Evolutionary conservation across 768 basidiomycete genomes (phyloP), one percentile per base, ranked within the genome.

Genomic region (Boletus reticuloceps): DNA sequence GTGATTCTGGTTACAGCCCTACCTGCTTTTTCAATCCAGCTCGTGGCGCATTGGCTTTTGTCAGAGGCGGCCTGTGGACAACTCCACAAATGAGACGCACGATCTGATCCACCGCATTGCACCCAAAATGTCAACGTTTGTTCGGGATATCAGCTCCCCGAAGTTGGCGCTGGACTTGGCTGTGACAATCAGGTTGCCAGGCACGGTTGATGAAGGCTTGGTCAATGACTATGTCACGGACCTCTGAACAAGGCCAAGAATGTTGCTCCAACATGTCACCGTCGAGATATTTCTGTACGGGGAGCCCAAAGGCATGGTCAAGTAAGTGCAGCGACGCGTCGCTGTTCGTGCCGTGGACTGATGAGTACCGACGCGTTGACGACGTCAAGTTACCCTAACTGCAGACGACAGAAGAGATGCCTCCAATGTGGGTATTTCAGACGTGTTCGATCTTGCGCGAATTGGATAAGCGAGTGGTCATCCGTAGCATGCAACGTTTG

Each of bases 401-500:
- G 25, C 11, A 34, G 32, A 14, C 34, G 34, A 36, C 34, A 36
- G 34, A 36, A 5, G 13, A 36, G 34, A 36, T 36, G 34, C 12
- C 13, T 36, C 5, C 13, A 7, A 36, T 14, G 34, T 36, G 40
- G 19, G 20, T 16, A 20, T 6, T n/a, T 29, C 27, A 36, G 29
- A 25, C 38, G 9, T 51, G n/a, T 14, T 12, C 27, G 31, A 9
- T 16, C 31, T 54, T 25, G n/a, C 13, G 34, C 25, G 12, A n/a
- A 44, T 48, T 45, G 44, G 27, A 51, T 53, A 39, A 14, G 25
- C 5, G 16, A 10, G 13, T 43, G 40, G 37, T 52, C 32, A 14
- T 38, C 41, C 20, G 19, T 34, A 45, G 43, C 19, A 52, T 52
- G 58, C 51, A 46, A 52, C 29, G 44, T 66, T 55, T 55, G 59